Percentiles rank a stretch among this genome's conserved stretches.
phyloP scores from a whole-genome alignment of 306 rosid species.

The Acacia acuminata region DNA sequence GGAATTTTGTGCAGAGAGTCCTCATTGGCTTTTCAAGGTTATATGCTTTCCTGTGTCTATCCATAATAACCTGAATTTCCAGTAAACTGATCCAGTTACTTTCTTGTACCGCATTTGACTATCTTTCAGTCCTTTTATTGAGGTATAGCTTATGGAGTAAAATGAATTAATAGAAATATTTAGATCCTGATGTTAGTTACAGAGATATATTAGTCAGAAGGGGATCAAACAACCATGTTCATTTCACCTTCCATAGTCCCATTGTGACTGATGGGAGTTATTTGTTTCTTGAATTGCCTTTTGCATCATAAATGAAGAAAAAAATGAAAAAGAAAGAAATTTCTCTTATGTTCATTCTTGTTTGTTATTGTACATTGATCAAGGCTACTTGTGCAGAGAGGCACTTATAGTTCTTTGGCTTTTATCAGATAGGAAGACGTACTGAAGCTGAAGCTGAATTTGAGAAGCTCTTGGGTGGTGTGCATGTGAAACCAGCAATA shows the following conservation, averaged over 20 bases:
- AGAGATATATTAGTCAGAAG: neutral
- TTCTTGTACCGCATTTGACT: conserved; percentile 14
- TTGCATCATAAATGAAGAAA: neutral
- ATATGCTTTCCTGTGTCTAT: conserved; percentile 30
- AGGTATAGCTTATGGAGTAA: conserved; percentile 6
- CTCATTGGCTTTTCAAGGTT: conserved; percentile 90
- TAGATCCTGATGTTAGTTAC: conserved; percentile 7
- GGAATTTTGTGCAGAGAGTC: conserved; percentile 90
- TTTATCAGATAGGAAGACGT: conserved; percentile 70
- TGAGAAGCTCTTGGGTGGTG: conserved; percentile 74
- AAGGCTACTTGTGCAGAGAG: conserved; percentile 10
- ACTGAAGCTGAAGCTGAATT: conserved; percentile 74
- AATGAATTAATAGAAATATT: conserved; percentile 15
- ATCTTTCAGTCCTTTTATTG: conserved; percentile 27
- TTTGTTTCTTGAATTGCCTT: conserved; percentile 15
- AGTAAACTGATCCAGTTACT: conserved; percentile 14
- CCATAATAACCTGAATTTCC: conserved; percentile 3
- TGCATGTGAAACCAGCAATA: conserved; percentile 74
- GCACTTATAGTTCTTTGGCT: conserved; percentile 33
- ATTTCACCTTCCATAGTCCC: conserved; percentile 1
- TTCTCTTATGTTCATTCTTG: conserved; percentile 3
- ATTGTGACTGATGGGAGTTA: neutral
- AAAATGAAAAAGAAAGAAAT: neutral
- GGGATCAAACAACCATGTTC: neutral
- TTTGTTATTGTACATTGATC: conserved; percentile 10